These are phyloP conservation scores for Yamadazyma diospyri DNA, from an alignment of 1,139 yeast genomes.

Conservation along the genomic window DNA sequence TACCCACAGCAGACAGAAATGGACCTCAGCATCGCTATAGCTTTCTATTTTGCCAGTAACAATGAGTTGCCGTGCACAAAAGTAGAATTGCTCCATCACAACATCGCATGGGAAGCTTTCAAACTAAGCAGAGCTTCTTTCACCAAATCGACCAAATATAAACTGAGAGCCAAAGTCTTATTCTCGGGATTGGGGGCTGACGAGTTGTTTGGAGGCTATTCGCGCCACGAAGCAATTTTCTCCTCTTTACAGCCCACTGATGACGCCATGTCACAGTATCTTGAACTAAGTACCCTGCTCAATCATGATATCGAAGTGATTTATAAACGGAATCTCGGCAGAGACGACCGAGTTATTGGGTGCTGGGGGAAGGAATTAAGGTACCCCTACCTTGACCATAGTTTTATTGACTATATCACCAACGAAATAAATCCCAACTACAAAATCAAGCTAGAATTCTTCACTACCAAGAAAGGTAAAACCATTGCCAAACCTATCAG, in stretches of 20 bases:
- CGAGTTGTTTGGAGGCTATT: constrained; percentile 91
- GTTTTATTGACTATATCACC: constrained; percentile 53
- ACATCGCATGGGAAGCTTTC: constrained; percentile 22
- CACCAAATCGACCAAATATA: constrained; percentile 21
- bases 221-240: constrained; percentile 62
- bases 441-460: constrained; percentile 40
- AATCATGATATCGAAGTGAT: constrained; percentile 68
- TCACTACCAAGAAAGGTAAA: constrained; percentile 28
- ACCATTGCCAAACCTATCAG: constrained; percentile 35
- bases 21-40: constrained; percentile 93
- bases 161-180: constrained; percentile 61
- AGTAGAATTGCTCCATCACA: constrained; percentile 13
- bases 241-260: constrained; percentile 22
- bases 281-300: constrained; percentile 45
- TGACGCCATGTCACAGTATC: constrained; percentile 19
- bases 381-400: constrained; percentile 78
- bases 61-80: constrained; percentile 26
- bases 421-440: constrained; percentile 47
- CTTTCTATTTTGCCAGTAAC: constrained; percentile 85
- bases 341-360: constrained; percentile 87
- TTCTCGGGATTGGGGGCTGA: constrained; percentile 98
- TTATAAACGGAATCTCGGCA: constrained; percentile 74
- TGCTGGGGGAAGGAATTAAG: constrained; percentile 88
- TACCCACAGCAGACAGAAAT: constrained; percentile 86
- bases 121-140: constrained; percentile 13